Conservation (phyloP, 345 rosid genomes). For the Boechera divaricarpa region DNA sequence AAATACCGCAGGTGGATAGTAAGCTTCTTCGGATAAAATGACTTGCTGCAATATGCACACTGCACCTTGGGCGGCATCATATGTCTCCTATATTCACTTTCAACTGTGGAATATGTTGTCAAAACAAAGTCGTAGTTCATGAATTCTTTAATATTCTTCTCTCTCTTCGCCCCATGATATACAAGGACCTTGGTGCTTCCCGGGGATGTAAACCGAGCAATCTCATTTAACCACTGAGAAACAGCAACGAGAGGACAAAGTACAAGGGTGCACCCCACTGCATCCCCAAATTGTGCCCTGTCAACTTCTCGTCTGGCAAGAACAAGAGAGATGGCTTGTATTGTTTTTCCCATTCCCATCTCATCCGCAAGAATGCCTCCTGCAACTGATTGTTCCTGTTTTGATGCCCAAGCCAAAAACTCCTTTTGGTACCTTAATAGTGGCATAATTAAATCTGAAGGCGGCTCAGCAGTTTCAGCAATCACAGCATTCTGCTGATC, state of each 20-base stretch:
- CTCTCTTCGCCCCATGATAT: constrained; percentile 84
- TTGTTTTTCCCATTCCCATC: constrained; percentile 99
- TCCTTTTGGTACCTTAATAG: constrained; percentile 92
- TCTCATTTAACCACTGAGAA: constrained; percentile 89
- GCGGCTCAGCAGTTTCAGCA: constrained; percentile 64
- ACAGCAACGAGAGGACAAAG: constrained; percentile 95
- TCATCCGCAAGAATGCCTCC: constrained; percentile 99
- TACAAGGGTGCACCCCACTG: constrained; percentile 70
- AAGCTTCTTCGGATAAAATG: constrained; percentile 58
- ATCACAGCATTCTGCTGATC: constrained; percentile 58
- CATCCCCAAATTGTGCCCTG: constrained; percentile 27
- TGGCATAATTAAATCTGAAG: constrained; percentile 72
- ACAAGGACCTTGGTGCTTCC: constrained; percentile 84
- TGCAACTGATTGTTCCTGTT: constrained; percentile 76
- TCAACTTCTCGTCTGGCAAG: constrained; percentile 67
- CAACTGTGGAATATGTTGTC: constrained; percentile 84
- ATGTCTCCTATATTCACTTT: constrained; percentile 74
- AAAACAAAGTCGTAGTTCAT: constrained; percentile 78
- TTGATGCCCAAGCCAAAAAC: constrained; percentile 92
- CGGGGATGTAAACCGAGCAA: constrained; percentile 67
- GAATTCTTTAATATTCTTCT: constrained; percentile 56
- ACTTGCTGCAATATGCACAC: constrained; percentile 71
- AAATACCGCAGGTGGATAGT: constrained; percentile 61
- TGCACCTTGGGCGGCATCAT: constrained; percentile 71
- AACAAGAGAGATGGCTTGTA: constrained; percentile 95